phyloP scores from a whole-genome alignment of 495 filamentous ascomycete species.

The Collariella sp. region DNA sequence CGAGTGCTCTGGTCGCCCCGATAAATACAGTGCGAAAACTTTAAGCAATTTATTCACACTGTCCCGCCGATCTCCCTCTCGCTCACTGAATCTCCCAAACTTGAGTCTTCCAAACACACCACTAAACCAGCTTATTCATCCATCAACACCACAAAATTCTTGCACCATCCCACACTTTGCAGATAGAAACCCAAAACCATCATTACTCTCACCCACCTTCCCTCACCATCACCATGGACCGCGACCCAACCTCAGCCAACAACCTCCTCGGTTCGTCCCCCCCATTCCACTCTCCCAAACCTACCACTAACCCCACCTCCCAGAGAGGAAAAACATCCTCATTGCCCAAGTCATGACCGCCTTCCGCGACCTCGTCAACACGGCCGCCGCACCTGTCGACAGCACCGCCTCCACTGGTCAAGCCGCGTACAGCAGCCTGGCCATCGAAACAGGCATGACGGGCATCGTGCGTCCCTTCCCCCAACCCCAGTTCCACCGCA shows the following conservation, averaged over 20 bases:
- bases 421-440: constrained; percentile 31
- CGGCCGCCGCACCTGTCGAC: constrained; percentile 24
- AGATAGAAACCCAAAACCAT: too few relatives aligned
- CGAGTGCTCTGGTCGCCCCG: too few relatives aligned
- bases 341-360: constrained; percentile 33
- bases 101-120: too few relatives aligned
- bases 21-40: too few relatives aligned
- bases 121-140: too few relatives aligned
- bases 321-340: constrained; percentile 33
- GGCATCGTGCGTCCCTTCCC: constrained; percentile 19
- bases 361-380: constrained; percentile 28
- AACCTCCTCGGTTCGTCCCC: constrained; percentile 1
- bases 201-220: too few relatives aligned
- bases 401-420: constrained; percentile 25
- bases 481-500: background rate
- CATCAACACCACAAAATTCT: too few relatives aligned
- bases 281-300: background rate
- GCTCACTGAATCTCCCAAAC: too few relatives aligned
- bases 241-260: background rate
- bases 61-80: too few relatives aligned
- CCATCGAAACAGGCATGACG: constrained; percentile 27
- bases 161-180: too few relatives aligned
- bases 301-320: background rate
- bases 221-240: constrained; percentile 7
- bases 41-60: too few relatives aligned